Evolutionary conservation across 2,329 filamentous ascomycete species (phyloP).

Genomic region (Fusarium agapanthi): DNA sequence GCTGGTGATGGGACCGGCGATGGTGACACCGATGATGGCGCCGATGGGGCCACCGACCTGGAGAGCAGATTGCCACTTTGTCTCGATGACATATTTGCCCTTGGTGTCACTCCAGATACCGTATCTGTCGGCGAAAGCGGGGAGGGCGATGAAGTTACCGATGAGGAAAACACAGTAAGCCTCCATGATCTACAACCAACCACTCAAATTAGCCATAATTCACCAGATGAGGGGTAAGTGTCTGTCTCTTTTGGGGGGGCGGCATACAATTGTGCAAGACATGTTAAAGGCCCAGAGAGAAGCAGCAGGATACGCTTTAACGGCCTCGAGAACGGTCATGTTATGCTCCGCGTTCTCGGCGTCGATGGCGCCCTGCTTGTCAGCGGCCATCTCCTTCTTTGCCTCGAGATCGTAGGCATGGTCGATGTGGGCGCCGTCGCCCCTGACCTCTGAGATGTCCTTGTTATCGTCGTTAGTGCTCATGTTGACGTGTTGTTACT

Average conservation of each 20-base stretch:
- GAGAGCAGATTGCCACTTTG: constrained; percentile 52
- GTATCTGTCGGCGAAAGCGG: constrained; percentile 49
- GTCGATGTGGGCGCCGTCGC: constrained; percentile 19
- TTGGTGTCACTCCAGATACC: constrained; percentile 43
- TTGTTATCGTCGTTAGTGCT: constrained; percentile 18
- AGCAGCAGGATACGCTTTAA: constrained; percentile 54
- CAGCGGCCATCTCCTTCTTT: constrained; percentile 17
- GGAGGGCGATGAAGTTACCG: constrained; percentile 56
- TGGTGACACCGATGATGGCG: constrained; percentile 48
- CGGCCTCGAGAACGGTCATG: constrained; percentile 51
- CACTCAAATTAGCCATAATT: neutral
- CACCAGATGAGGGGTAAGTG: neutral
- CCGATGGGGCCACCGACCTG: constrained; percentile 47
- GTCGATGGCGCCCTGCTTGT: constrained; percentile 39
- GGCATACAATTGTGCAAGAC: constrained; percentile 58
- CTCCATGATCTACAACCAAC: constrained; percentile 55
- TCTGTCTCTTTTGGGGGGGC: neutral
- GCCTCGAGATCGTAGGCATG: constrained; percentile 33
- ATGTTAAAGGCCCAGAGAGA: constrained; percentile 58
- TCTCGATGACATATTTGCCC: constrained; percentile 48
- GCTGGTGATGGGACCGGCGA: constrained; percentile 51
- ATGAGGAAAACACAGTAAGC: constrained; percentile 60
- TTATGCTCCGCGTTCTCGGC: constrained; percentile 54
- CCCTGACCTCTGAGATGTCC: constrained; percentile 21
- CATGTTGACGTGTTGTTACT: constrained; percentile 26